A percentile compares a stretch with the other conserved stretches of the same genome.
phyloP scores from a whole-genome alignment of 495 filamentous ascomycete genomes.

The Ascodesmis nigricans region DNA sequence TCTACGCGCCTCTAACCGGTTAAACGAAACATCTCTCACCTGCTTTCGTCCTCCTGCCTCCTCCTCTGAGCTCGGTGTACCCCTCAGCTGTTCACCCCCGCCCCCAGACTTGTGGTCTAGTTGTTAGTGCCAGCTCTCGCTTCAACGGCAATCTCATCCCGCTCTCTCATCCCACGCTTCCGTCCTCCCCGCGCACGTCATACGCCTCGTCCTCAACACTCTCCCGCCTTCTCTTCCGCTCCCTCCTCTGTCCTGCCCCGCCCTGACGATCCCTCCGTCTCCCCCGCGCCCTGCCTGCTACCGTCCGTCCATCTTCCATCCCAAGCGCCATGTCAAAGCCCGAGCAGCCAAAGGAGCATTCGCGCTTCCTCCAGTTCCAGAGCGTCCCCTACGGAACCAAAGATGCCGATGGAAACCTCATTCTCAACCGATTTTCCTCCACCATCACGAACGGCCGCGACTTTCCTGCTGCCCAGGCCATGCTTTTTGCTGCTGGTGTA shows the following conservation, averaged over 20 bases:
- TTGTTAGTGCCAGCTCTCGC: conserved; percentile 1
- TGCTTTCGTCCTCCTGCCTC: conserved; percentile 5
- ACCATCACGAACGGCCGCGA: conserved; percentile 67
- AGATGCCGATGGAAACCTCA: conserved; percentile 36
- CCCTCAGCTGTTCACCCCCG: not conserved
- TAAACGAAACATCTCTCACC: too few species aligned
- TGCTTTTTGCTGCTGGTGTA: conserved; percentile 81
- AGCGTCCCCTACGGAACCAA: conserved; percentile 23
- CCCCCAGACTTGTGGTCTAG: not conserved
- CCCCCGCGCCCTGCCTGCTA: conserved; percentile 1
- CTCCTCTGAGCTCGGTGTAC: conserved; percentile 12
- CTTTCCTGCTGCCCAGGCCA: conserved; percentile 87
- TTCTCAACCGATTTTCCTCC: conserved; percentile 48
- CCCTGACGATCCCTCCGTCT: conserved; percentile 1
- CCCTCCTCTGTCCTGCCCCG: conserved; percentile 8
- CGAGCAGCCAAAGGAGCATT: conserved; percentile 10
- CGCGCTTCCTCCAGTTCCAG: conserved; percentile 19
- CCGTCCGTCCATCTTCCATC: conserved; percentile 5
- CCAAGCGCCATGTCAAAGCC: conserved; percentile 7
- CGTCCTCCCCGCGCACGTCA: conserved; percentile 8
- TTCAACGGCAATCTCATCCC: not conserved
- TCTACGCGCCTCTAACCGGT: too few species aligned
- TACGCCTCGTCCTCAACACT: conserved; percentile 10
- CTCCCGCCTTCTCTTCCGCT: conserved; percentile 5
- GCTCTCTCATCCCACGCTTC: conserved; percentile 1